Evolutionary conservation across 2,329 filamentous ascomycete genomes (phyloP).

Genomic region (Calonectria naviculata): DNA sequence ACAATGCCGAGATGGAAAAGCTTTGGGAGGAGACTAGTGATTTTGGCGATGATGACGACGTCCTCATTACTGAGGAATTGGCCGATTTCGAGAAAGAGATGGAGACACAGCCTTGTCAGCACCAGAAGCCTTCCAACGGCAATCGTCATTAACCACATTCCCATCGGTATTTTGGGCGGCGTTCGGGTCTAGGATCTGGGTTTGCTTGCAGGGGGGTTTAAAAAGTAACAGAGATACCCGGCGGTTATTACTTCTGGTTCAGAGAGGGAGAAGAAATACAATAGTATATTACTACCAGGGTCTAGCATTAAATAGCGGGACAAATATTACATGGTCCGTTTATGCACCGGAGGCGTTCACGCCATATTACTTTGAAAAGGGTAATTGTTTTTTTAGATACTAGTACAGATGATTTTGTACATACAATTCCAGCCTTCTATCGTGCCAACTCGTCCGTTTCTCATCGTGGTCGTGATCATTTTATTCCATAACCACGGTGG

Average conservation of each 20-base stretch:
- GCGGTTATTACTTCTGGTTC: constrained; percentile 24
- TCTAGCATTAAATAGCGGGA: neutral
- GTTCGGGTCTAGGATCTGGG: constrained; percentile 34
- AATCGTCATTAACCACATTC: constrained; percentile 33
- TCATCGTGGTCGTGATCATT: constrained; percentile 23
- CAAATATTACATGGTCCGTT: constrained; percentile 1
- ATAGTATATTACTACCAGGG: constrained; percentile 3
- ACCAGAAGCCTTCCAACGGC: constrained; percentile 48
- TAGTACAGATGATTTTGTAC: constrained; percentile 54
- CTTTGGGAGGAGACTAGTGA: constrained; percentile 91
- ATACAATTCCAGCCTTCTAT: constrained; percentile 49
- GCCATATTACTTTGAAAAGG: constrained; percentile 20
- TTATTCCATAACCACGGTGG: constrained; percentile 92
- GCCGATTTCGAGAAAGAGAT: constrained; percentile 58
- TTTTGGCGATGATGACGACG: constrained; percentile 86
- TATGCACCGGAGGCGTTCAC: constrained; percentile 5
- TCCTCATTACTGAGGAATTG: constrained; percentile 79
- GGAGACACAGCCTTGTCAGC: constrained; percentile 52
- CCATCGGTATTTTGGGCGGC: constrained; percentile 38
- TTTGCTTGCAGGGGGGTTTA: constrained; percentile 22
- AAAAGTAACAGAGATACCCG: constrained; percentile 45
- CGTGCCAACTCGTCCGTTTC: constrained; percentile 42
- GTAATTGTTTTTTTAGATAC: constrained; percentile 45
- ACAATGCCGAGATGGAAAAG: constrained; percentile 78
- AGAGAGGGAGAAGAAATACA: constrained; percentile 5